phyloP scores from a whole-genome alignment of 306 rosid genomes.

The Pachyrhizus erosus region DNA sequence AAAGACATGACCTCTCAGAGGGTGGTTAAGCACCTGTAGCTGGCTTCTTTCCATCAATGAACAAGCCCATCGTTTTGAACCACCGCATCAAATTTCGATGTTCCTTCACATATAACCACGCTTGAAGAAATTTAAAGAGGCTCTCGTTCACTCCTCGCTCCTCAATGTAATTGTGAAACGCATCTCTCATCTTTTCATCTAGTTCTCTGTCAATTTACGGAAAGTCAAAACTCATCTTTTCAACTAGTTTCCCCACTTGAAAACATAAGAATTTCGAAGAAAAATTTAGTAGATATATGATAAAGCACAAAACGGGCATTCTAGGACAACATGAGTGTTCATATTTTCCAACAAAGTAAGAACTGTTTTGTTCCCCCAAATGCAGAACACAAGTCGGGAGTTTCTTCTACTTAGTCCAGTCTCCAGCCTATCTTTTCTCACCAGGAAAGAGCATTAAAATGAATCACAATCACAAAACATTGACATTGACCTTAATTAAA shows the following conservation, averaged over 20 bases:
- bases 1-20: constrained; percentile 19
- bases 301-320: neutral
- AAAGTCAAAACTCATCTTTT: constrained; percentile 5
- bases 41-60: constrained; percentile 61
- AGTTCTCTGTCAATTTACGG: constrained; percentile 66
- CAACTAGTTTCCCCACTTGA: neutral
- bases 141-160: constrained; percentile 86
- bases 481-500: neutral
- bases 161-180: constrained; percentile 78
- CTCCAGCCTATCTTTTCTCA: constrained; percentile 16
- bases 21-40: constrained; percentile 51
- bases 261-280: neutral
- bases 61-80: constrained; percentile 75
- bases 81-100: constrained; percentile 86
- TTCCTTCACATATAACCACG: constrained; percentile 95
- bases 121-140: constrained; percentile 91
- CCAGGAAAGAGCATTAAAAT: neutral
- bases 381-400: neutral
- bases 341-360: constrained; percentile 23
- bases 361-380: no score
- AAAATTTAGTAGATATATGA: neutral
- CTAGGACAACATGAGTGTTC: neutral
- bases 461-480: no score
- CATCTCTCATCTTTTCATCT: constrained; percentile 79
- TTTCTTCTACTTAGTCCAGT: constrained; percentile 14